Evolutionary conservation across 768 basidiomycete genomes (phyloP).

Genomic region (Naganishia friedmannii): DNA sequence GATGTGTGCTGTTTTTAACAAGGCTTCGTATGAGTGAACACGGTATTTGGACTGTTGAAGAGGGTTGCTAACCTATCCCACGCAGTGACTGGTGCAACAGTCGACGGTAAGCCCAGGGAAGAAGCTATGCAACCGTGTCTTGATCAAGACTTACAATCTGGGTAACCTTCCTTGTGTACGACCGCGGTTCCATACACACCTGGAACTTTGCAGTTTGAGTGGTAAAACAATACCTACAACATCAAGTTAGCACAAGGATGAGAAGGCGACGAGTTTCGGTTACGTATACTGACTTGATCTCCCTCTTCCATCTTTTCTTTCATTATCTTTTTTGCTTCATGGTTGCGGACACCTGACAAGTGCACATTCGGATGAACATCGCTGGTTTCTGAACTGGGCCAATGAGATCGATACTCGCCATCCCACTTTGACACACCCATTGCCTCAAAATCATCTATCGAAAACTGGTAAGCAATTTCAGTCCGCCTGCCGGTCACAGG

Average conservation of each 20-base stretch:
- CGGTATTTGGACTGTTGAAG: background rate
- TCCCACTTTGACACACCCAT: slow-evolving; percentile 48
- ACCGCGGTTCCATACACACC: slow-evolving; percentile 53
- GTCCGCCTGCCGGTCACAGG: background rate
- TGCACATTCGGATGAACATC: background rate
- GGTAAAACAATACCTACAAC: slow-evolving; percentile 48
- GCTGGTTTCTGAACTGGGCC: too few relatives aligned
- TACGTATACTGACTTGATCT: slow-evolving; percentile 38
- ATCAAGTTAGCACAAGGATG: background rate
- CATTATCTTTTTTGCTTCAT: slow-evolving; percentile 52
- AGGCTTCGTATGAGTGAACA: slow-evolving; percentile 15
- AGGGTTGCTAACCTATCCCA: slow-evolving; percentile 69
- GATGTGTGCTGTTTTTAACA: slow-evolving; percentile 59
- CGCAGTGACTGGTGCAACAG: slow-evolving; percentile 65
- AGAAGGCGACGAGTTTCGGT: background rate
- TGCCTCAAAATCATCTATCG: slow-evolving; percentile 49
- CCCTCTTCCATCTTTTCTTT: slow-evolving; percentile 49
- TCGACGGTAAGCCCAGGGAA: background rate
- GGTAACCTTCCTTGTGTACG: slow-evolving; percentile 81
- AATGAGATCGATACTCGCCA: slow-evolving; percentile 32
- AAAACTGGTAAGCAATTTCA: slow-evolving; percentile 7
- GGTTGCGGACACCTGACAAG: slow-evolving; percentile 45
- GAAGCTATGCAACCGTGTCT: background rate
- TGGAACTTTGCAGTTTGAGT: slow-evolving; percentile 48
- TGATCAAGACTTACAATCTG: slow-evolving; percentile 66